Conservation (phyloP, 768 basidiomycete species). For the Rhodotorula kratochvilovae region DNA sequence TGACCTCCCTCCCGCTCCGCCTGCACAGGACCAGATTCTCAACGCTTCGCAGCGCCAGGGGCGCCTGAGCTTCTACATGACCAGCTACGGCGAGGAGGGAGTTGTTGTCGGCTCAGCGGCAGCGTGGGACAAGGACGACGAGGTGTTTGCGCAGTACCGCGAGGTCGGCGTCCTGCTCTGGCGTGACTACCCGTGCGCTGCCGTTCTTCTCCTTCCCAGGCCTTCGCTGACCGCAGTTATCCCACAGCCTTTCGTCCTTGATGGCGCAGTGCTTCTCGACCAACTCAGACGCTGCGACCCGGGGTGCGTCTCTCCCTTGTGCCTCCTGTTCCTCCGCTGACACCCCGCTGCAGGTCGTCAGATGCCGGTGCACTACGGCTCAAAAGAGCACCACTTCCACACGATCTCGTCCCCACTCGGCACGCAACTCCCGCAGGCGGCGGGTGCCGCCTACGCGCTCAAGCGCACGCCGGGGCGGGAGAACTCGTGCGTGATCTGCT, state of each 20-base stretch:
- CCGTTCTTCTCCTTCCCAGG: neutral
- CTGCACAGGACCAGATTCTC: slow-evolving; percentile 64
- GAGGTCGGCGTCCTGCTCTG: slow-evolving; percentile 72
- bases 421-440: slow-evolving; percentile 83
- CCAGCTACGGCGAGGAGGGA: slow-evolving; percentile 24
- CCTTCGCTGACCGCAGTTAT: neutral
- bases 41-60: slow-evolving; percentile 92
- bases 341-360: slow-evolving; percentile 19
- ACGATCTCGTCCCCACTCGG: slow-evolving; percentile 89
- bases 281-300: slow-evolving; percentile 68
- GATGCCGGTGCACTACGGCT: slow-evolving; percentile 69
- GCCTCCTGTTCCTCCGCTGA: neutral
- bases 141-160: slow-evolving; percentile 93
- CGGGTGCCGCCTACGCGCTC: slow-evolving; percentile 84
- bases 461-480: slow-evolving; percentile 65
- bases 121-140: slow-evolving; percentile 72
- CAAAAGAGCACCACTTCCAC: slow-evolving; percentile 77
- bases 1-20: neutral
- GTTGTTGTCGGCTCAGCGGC: slow-evolving; percentile 60
- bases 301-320: slow-evolving; percentile 56
- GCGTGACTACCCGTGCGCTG: slow-evolving; percentile 62
- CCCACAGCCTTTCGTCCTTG: slow-evolving; percentile 56
- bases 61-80: slow-evolving; percentile 50
- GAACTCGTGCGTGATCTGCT: slow-evolving; percentile 76
- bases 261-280: slow-evolving; percentile 94